phyloP scores from a whole-genome alignment of 176 grass and related monocot genomes.

The Avena insularis region DNA sequence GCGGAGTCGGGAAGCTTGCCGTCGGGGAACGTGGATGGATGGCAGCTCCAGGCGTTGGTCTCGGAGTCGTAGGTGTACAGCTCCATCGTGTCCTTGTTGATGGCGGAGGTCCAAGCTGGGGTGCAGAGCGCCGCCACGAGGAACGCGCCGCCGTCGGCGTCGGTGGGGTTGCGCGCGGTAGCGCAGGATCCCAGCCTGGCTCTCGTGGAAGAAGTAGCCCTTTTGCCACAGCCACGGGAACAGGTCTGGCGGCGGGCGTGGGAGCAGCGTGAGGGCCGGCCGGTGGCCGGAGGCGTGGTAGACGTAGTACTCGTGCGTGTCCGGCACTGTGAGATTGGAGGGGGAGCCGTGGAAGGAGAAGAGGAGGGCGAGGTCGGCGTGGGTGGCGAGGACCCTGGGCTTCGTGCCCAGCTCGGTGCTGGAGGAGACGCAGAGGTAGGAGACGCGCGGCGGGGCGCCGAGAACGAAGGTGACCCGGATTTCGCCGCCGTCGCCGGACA shows the following conservation, averaged over 20 bases:
- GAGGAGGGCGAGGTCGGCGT: too few relatives aligned
- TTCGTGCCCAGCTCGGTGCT: too few relatives aligned
- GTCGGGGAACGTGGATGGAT: background rate
- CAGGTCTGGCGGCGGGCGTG: background rate
- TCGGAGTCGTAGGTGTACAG: slow-evolving; percentile 8
- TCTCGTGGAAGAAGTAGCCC: background rate
- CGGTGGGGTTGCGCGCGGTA: background rate
- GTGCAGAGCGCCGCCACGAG: background rate
- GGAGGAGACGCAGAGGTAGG: too few relatives aligned
- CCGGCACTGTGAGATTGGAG: too few relatives aligned
- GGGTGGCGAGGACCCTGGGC: too few relatives aligned
- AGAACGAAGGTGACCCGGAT: too few relatives aligned
- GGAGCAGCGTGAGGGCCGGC: background rate
- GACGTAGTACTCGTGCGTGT: background rate
- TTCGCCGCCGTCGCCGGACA: too few relatives aligned
- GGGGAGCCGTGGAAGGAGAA: too few relatives aligned
- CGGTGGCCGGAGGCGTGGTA: background rate
- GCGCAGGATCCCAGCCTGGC: background rate
- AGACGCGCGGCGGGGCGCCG: too few relatives aligned
- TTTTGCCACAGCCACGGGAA: background rate
- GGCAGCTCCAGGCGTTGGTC: background rate
- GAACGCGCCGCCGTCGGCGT: background rate
- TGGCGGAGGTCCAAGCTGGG: too few relatives aligned
- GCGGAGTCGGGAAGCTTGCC: background rate
- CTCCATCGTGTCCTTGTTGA: background rate